These are phyloP conservation scores for Cutaneotrichosporon sp. DNA, from an alignment of 1,284 basidiomycete species.

Conservation along the genomic window DNA sequence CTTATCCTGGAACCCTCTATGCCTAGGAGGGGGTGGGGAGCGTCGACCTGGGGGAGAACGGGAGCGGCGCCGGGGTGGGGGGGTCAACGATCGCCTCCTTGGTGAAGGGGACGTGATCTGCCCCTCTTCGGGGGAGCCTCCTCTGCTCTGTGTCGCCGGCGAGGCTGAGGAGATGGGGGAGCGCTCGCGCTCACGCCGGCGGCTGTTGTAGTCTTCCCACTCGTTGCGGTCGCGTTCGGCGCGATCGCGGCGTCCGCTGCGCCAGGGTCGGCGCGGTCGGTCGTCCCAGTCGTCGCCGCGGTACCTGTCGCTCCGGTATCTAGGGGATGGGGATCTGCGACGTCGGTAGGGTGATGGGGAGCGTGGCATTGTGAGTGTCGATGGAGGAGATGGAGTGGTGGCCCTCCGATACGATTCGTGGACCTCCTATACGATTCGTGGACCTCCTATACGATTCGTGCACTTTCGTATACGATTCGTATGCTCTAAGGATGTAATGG, in stretches of 20 bases:
- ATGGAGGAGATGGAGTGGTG: no score
- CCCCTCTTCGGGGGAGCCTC: constrained; percentile 40
- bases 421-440: no score
- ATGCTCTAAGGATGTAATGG: no score
- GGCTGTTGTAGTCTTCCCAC: constrained; percentile 20
- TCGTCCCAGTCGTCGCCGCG: constrained; percentile 14
- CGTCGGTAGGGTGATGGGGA: constrained; percentile 32
- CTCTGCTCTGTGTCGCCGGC: constrained; percentile 7
- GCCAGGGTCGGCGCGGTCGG: constrained; percentile 8
- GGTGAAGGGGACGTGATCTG: constrained; percentile 34
- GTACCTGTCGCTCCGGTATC: constrained; percentile 11
- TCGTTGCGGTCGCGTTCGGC: constrained; percentile 17
- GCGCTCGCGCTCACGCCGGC: constrained; percentile 9
- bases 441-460: no score
- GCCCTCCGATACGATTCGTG: no score
- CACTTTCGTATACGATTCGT: no score
- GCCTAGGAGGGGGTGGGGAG: not conserved
- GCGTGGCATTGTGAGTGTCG: no score
- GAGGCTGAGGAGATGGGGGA: constrained; percentile 1
- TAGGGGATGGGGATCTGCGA: constrained; percentile 28
- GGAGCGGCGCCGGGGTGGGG: not conserved
- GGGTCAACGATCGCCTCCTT: constrained; percentile 6
- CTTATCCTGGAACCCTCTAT: constrained; percentile 1
- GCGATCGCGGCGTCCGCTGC: constrained; percentile 1
- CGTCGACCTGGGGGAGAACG: not conserved